A percentile compares a stretch with the other conserved stretches of the same genome.
These are phyloP conservation scores for Boletus coccyginus DNA, from an alignment of 768 basidiomycete species.

Conservation along the genomic window DNA sequence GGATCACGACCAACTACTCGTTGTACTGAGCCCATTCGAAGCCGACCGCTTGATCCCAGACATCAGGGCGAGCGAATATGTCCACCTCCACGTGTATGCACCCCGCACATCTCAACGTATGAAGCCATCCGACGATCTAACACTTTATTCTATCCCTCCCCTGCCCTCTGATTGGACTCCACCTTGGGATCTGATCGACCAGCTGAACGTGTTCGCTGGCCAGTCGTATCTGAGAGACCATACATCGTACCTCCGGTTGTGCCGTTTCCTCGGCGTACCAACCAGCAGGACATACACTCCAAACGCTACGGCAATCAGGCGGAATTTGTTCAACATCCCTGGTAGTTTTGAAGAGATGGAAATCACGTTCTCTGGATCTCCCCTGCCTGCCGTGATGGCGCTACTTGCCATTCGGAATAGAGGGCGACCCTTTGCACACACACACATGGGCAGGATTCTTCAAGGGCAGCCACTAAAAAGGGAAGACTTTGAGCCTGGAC, in stretches of 20 bases:
- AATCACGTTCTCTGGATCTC: neutral
- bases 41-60: constrained; percentile 36
- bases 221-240: constrained; percentile 27
- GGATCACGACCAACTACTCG: neutral
- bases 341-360: neutral
- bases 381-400: neutral
- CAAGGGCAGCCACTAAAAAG: no score
- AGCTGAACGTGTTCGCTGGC: no score
- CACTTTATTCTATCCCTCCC: constrained; percentile 6
- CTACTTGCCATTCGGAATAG: neutral
- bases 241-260: constrained; percentile 18
- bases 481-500: no score
- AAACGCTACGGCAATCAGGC: neutral
- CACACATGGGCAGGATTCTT: no score
- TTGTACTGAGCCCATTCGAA: constrained; percentile 37
- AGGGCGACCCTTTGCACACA: neutral
- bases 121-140: constrained; percentile 34
- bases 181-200: no score
- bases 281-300: no score
- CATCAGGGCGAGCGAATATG: constrained; percentile 32
- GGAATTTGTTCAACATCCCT: neutral
- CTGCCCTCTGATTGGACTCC: constrained; percentile 1
- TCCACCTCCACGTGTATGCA: constrained; percentile 40
- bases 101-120: constrained; percentile 36
- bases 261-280: constrained; percentile 20